A percentile compares a stretch with the other conserved stretches of the same genome.
These are phyloP conservation scores for Dictyostelium capitatum DNA, from an alignment of 78 protist genomes.

Conservation along the genomic window DNA sequence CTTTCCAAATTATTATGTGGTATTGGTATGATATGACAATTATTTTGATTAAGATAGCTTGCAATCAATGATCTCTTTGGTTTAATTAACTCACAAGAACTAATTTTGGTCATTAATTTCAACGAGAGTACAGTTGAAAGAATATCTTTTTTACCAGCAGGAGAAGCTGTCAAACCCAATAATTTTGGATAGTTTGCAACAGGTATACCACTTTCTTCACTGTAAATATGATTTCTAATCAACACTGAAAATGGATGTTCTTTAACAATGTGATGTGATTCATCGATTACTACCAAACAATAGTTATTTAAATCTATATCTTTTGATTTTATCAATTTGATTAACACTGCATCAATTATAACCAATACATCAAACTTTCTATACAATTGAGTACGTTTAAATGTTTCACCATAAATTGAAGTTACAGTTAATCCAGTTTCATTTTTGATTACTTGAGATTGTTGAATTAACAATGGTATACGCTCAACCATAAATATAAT, in stretches of 20 bases:
- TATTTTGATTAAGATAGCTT: not conserved
- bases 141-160: conserved; percentile 28
- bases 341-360: not conserved
- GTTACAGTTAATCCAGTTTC: not conserved
- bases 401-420: conserved; percentile 1
- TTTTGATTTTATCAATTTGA: not conserved
- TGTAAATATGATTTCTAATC: too few relatives aligned
- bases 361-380: conserved; percentile 27
- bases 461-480: conserved; percentile 43
- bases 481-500: conserved; percentile 18
- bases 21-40: not conserved
- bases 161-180: conserved; percentile 51
- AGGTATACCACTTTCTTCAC: too few relatives aligned
- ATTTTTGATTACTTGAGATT: not conserved
- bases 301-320: not conserved
- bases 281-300: conserved; percentile 33
- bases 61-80: not conserved
- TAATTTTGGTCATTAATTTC: conserved; percentile 1
- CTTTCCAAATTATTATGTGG: not conserved
- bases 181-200: conserved; percentile 8
- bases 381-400: not conserved
- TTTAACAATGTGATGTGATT: conserved; percentile 60
- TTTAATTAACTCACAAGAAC: not conserved
- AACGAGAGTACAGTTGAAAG: conserved; percentile 1
- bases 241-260: conserved; percentile 29